Percentiles rank a stretch among this genome's conserved stretches.
Conservation (phyloP, 129 eudicot genomes). For the Helichrysum umbraculigerum region DNA sequence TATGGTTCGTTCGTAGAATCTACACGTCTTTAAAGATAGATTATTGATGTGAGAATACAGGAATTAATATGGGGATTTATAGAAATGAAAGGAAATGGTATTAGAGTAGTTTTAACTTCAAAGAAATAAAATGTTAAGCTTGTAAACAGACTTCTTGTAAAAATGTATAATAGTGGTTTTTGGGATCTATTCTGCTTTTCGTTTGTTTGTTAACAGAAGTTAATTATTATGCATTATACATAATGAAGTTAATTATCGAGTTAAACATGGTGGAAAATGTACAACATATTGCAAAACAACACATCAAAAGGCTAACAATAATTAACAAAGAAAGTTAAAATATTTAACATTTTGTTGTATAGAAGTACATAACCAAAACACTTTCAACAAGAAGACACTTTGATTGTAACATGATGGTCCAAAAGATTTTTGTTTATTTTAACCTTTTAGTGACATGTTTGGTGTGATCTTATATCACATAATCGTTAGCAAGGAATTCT, state of each 20-base stretch:
- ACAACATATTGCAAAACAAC: no score
- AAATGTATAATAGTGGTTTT: not conserved
- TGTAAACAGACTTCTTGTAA: not conserved
- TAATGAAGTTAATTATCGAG: not conserved
- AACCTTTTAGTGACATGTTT: no score
- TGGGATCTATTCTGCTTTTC: not conserved
- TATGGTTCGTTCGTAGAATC: conserved; percentile 73
- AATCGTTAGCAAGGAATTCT: no score
- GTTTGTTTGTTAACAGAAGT: not conserved
- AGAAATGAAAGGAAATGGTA: not conserved
- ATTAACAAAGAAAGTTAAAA: no score
- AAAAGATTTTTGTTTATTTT: no score
- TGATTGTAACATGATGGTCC: no score
- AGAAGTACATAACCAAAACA: no score
- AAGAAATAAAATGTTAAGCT: not conserved
- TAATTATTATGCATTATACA: not conserved
- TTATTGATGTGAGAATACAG: conserved; percentile 29
- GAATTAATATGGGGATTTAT: not conserved
- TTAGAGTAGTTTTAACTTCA: not conserved
- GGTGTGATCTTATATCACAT: no score
- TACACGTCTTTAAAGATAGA: conserved; percentile 76
- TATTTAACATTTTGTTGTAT: no score
- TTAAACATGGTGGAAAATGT: no score
- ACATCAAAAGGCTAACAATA: no score
- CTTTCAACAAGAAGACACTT: no score